Evolutionary conservation across 2,329 filamentous ascomycete species (phyloP), one percentile per base, ranked within the genome.

Genomic region (Ophiognomonia clavigignenti-juglandacearum): DNA sequence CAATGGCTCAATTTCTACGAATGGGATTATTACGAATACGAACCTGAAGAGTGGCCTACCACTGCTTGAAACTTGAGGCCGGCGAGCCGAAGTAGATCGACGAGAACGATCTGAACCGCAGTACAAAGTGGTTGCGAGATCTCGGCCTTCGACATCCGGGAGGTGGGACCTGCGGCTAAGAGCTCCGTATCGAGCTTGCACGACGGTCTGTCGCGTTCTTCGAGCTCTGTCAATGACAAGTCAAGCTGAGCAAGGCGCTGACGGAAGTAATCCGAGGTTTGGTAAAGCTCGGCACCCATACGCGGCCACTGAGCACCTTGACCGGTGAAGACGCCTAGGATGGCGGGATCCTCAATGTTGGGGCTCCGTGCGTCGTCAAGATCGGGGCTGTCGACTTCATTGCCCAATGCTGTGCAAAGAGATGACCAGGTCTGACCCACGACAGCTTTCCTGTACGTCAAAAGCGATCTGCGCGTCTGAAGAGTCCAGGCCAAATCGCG

Each of bases 31-130:
- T n/a, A n/a, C n/a, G n/a, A n/a, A n/a, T n/a, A n/a, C n/a, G n/a
- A n/a, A 1, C 71, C 71, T 2, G 57, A 62, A 0, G 66, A 70
- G 47, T 74, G 71, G 1, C 71, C 71, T 4, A 71, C 61, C 0
- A 68, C 64, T 1, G 59, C 62, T 6, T 54, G 23, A 0, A 68
- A 64, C 2, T 36, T 41, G 22, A 74, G 51, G 0, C 63, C 59
- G 43, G 59, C 59, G 1, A 53, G 49, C 0, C 34, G 29, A 3
- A 75, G 60, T 0, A 69, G 53, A 13, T 72, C 62, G 0, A 72
- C 60, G 1, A 77, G 53, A 0, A 57, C 68, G 10, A 75, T 57
- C 47, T 73, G 66, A 2, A 70, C 16, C 0, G 62, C 64, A 5
- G 64, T 67, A 50, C 60, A 67, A 3, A 64, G 24, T 6, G 67